Evolutionary conservation across 768 basidiomycete species (phyloP).

Genomic region (Phlebiopsis gigantea): DNA sequence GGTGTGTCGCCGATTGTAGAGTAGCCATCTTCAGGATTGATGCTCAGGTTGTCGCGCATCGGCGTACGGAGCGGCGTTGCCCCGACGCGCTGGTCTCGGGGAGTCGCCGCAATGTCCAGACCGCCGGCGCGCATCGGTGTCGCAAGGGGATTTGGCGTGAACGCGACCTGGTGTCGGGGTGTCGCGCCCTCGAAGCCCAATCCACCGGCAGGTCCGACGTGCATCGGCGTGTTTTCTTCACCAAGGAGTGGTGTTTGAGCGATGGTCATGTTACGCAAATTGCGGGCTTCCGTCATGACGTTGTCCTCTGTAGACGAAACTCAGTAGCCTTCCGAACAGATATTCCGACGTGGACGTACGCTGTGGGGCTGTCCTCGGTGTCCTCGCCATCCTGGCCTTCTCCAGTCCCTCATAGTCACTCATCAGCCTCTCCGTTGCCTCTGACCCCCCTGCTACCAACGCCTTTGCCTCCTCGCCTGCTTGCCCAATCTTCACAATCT

Average conservation of each 20-base stretch:
- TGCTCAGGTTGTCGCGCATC: conserved; percentile 83
- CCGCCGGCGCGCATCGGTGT: conserved; percentile 63
- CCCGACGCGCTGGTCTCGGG: conserved; percentile 32
- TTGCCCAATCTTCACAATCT: conserved; percentile 97
- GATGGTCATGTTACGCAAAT: conserved; percentile 89
- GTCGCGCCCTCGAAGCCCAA: conserved; percentile 96
- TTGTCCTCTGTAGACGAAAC: conserved; percentile 69
- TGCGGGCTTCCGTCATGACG: conserved; percentile 90
- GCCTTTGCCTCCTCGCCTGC: conserved; percentile 87
- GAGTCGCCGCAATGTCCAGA: conserved; percentile 32
- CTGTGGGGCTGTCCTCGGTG: conserved; percentile 91
- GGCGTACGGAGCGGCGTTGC: conserved; percentile 93
- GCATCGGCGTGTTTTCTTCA: conserved; percentile 95
- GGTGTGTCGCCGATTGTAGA: conserved; percentile 63
- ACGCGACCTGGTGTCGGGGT: conserved; percentile 83
- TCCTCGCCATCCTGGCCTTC: conserved; percentile 85
- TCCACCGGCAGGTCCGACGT: conserved; percentile 63
- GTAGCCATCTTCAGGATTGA: conserved; percentile 69
- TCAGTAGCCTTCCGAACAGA: conserved; percentile 7
- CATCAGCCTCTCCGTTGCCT: conserved; percentile 79
- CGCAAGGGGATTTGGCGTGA: conserved; percentile 94
- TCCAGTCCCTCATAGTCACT: conserved; percentile 92
- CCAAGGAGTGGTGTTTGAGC: conserved; percentile 93
- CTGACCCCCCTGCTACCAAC: conserved; percentile 75
- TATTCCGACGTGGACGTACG: conserved; percentile 45